Conservation (phyloP, 2,329 filamentous ascomycete species). For the Alternaria ventricosa region DNA sequence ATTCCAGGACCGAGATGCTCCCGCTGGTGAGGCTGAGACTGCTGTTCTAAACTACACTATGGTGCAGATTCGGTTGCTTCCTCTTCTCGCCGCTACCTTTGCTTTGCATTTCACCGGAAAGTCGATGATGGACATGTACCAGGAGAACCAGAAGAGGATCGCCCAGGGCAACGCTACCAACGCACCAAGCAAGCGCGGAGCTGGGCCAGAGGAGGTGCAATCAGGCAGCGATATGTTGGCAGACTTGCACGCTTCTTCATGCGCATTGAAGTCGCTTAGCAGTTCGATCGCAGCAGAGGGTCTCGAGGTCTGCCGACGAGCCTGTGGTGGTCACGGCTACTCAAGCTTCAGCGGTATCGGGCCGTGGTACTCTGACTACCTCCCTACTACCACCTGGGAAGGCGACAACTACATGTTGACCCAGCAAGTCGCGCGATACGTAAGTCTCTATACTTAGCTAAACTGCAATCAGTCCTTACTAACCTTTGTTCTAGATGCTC, state of each 20-base stretch:
- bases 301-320: slow-evolving; percentile 75
- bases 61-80: slow-evolving; percentile 76
- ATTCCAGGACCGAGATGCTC: slow-evolving; percentile 76
- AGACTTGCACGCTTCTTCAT: slow-evolving; percentile 78
- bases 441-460: slow-evolving; percentile 41
- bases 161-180: slow-evolving; percentile 50
- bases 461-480: background rate
- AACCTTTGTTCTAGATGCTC: slow-evolving; percentile 59
- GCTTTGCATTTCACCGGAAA: slow-evolving; percentile 82
- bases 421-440: slow-evolving; percentile 77
- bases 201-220: slow-evolving; percentile 71
- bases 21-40: slow-evolving; percentile 68
- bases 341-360: slow-evolving; percentile 78
- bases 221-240: slow-evolving; percentile 72
- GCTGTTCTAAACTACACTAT: slow-evolving; percentile 82
- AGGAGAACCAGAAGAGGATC: slow-evolving; percentile 75
- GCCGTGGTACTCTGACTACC: slow-evolving; percentile 75
- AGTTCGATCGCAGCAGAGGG: slow-evolving; percentile 77
- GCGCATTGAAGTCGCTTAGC: slow-evolving; percentile 75
- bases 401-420: slow-evolving; percentile 85
- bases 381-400: slow-evolving; percentile 75
- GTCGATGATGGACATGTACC: slow-evolving; percentile 76
- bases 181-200: slow-evolving; percentile 54
- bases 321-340: slow-evolving; percentile 80
- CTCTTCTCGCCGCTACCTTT: slow-evolving; percentile 75